Percentiles rank a stretch among this genome's conserved stretches.
These are phyloP conservation scores for Piper longum DNA, from an alignment of 164 flowering plant species.

Conservation along the genomic window DNA sequence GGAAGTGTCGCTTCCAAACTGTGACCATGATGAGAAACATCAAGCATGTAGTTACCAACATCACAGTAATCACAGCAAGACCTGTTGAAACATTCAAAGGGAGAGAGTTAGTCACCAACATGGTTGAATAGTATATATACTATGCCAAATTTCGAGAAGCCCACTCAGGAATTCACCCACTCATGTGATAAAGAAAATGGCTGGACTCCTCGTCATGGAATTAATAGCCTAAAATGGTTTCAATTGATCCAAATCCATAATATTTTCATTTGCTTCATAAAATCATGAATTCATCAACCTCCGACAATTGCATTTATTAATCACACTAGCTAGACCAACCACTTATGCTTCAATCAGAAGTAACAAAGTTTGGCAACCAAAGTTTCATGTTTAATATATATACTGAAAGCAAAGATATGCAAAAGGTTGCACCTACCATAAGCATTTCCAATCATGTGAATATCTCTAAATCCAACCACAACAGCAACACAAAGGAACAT, in stretches of 20 bases:
- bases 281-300: too few species aligned
- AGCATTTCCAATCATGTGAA: constrained; percentile 45
- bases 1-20: constrained; percentile 32
- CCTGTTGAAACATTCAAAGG: constrained; percentile 17
- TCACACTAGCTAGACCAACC: too few species aligned
- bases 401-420: too few species aligned
- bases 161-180: too few species aligned
- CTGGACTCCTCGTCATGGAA: too few species aligned
- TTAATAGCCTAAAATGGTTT: too few species aligned
- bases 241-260: too few species aligned
- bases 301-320: not conserved
- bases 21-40: constrained; percentile 43
- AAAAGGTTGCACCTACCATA: constrained; percentile 25
- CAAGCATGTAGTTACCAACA: constrained; percentile 58
- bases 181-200: too few species aligned
- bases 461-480: constrained; percentile 39
- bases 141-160: not conserved
- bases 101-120: not conserved
- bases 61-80: constrained; percentile 39
- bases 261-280: too few species aligned
- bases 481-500: constrained; percentile 46
- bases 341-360: not conserved
- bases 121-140: not conserved
- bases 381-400: too few species aligned
- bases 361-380: not conserved